A percentile compares a stretch with the other conserved stretches of the same genome.
Evolutionary conservation across 2,329 filamentous ascomycete species (phyloP).

Genomic region (Colletotrichum lentis): DNA sequence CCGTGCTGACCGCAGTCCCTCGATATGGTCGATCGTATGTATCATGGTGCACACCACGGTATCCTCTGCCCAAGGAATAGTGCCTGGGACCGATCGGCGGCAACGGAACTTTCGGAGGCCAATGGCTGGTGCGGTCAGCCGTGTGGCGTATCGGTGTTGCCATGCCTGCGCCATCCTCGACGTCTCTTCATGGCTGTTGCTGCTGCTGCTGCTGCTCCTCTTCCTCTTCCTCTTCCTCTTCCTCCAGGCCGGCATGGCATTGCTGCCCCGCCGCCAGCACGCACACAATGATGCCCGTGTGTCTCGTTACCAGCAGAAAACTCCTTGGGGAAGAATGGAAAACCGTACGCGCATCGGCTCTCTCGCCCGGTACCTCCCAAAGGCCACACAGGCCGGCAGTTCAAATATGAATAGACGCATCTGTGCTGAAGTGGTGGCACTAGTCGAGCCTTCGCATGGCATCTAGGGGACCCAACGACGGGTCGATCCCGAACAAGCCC

Average conservation of each 20-base stretch:
- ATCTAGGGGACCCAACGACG: conserved; percentile 21
- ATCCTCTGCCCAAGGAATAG: conserved; percentile 20
- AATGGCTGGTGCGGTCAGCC: background rate
- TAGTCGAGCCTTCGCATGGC: conserved; percentile 22
- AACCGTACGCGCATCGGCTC: background rate
- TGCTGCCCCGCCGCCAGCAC: background rate
- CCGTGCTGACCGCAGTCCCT: background rate
- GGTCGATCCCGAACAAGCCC: conserved; percentile 26
- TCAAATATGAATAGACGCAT: background rate
- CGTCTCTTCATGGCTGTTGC: background rate
- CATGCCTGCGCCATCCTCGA: conserved; percentile 3
- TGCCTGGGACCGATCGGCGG: conserved; percentile 33
- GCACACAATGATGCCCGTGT: no score
- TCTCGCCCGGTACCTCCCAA: background rate
- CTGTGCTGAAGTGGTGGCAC: conserved; percentile 6
- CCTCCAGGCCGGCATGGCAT: background rate
- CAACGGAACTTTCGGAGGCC: conserved; percentile 11
- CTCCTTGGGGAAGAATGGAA: background rate
- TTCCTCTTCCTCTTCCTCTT: no score
- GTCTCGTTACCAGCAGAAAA: no score
- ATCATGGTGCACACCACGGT: background rate
- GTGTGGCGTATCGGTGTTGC: background rate
- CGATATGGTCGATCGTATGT: background rate
- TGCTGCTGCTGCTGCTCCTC: background rate
- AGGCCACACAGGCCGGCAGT: background rate